Evolutionary conservation across 2,329 filamentous ascomycete species (phyloP).

Genomic region (Xenoacremonium recifei): DNA sequence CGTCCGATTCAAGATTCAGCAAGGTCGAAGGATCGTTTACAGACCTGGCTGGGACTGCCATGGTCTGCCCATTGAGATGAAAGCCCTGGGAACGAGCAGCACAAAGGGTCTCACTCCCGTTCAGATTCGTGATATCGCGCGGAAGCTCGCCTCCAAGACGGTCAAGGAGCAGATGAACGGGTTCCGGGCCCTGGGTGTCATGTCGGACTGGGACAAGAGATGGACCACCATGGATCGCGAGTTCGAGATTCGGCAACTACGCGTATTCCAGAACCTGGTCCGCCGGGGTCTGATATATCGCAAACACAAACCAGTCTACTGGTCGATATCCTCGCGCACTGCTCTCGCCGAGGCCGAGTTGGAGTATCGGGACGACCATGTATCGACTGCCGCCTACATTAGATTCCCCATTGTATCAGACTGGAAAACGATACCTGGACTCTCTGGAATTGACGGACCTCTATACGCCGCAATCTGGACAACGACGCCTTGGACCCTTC

Average conservation of each 20-base stretch:
- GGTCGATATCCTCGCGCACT: slow-evolving; percentile 76
- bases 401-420: slow-evolving; percentile 66
- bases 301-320: slow-evolving; percentile 80
- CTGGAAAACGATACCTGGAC: slow-evolving; percentile 28
- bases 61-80: slow-evolving; percentile 94
- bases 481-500: slow-evolving; percentile 95
- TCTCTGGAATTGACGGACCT: slow-evolving; percentile 42
- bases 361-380: slow-evolving; percentile 75
- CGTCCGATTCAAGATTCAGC: slow-evolving; percentile 74
- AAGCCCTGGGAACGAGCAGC: slow-evolving; percentile 67
- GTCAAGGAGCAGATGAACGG: slow-evolving; percentile 70
- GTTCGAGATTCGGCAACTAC: slow-evolving; percentile 74
- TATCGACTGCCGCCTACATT: slow-evolving; percentile 74
- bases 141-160: slow-evolving; percentile 65
- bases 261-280: slow-evolving; percentile 74
- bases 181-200: slow-evolving; percentile 73
- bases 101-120: slow-evolving; percentile 47
- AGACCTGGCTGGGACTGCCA: slow-evolving; percentile 97
- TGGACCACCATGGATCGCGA: slow-evolving; percentile 78
- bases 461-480: slow-evolving; percentile 94
- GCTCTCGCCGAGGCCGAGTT: slow-evolving; percentile 82
- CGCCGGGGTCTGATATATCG: slow-evolving; percentile 72
- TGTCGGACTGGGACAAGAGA: slow-evolving; percentile 74
- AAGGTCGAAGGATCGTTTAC: slow-evolving; percentile 70
- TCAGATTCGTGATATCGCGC: slow-evolving; percentile 63